phyloP scores from a whole-genome alignment of 371 early-diverging fungal species.

The Nematocida sp. region DNA sequence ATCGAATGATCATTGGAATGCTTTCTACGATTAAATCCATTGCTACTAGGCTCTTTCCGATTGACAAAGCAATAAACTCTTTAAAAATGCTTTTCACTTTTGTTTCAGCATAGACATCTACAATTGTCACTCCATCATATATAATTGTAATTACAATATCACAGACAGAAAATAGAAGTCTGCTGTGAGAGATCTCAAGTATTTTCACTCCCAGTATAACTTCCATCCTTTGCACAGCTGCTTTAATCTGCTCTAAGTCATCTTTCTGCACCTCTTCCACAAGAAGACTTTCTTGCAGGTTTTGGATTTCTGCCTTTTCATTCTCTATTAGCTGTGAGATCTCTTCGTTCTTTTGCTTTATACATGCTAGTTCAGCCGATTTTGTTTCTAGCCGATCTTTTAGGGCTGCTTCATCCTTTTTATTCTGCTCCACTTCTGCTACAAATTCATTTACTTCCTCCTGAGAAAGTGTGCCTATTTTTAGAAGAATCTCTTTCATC shows the following conservation, averaged over 20 bases:
- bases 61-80: conserved; percentile 16
- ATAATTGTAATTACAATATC: conserved; percentile 37
- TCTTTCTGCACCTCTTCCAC: conserved; percentile 47
- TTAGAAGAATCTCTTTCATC: conserved; percentile 5
- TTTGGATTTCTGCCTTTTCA: conserved; percentile 16
- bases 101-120: conserved; percentile 44
- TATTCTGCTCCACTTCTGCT: conserved; percentile 13
- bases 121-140: conserved; percentile 47
- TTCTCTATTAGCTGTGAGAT: neutral
- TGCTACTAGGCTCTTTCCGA: conserved; percentile 3
- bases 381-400: neutral
- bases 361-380: neutral
- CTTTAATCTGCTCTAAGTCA: conserved; percentile 35
- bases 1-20: conserved; percentile 27
- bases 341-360: neutral
- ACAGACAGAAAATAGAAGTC: conserved; percentile 12
- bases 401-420: neutral
- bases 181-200: conserved; percentile 41
- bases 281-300: neutral
- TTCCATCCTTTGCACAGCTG: conserved; percentile 34
- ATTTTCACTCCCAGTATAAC: conserved; percentile 38
- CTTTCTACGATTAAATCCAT: conserved; percentile 12
- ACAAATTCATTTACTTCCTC: conserved; percentile 12
- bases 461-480: conserved; percentile 19
- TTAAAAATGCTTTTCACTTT: conserved; percentile 11